These are phyloP conservation scores for Epichloe hybrida DNA, from an alignment of 2,329 filamentous ascomycete genomes.

Conservation along the genomic window DNA sequence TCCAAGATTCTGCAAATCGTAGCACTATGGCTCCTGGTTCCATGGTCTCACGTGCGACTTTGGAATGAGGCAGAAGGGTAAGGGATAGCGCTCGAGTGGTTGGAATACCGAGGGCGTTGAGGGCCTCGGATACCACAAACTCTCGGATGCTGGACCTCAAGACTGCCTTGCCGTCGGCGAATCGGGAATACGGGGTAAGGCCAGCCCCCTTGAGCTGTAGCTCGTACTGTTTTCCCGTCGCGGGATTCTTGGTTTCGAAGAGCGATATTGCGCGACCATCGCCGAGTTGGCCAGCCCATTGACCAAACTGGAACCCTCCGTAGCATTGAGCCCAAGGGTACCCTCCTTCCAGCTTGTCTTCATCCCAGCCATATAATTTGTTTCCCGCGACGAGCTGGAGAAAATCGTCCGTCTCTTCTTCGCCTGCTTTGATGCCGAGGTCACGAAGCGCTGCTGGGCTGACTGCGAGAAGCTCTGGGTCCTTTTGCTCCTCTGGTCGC, in stretches of 20 bases:
- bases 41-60: constrained; percentile 62
- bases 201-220: constrained; percentile 91
- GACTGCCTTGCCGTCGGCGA: constrained; percentile 91
- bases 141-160: constrained; percentile 86
- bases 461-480: constrained; percentile 68
- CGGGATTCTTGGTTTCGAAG: constrained; percentile 73
- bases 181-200: constrained; percentile 85
- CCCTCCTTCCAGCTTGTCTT: constrained; percentile 50
- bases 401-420: constrained; percentile 62
- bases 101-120: constrained; percentile 76
- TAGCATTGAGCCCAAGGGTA: constrained; percentile 99
- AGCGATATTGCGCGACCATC: constrained; percentile 90
- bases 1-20: constrained; percentile 82
- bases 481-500: constrained; percentile 57
- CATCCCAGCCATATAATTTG: constrained; percentile 65
- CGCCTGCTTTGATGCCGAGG: constrained; percentile 57
- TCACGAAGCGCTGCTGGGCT: constrained; percentile 68
- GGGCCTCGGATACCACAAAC: constrained; percentile 80
- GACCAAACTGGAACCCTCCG: constrained; percentile 67
- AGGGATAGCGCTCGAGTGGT: constrained; percentile 77
- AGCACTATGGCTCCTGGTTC: constrained; percentile 90
- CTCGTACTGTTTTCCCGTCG: constrained; percentile 64
- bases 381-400: constrained; percentile 68
- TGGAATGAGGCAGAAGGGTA: constrained; percentile 57
- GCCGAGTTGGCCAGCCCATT: constrained; percentile 91